phyloP scores from a whole-genome alignment of 2,329 filamentous ascomycete genomes.

The Saccharata proteae region DNA sequence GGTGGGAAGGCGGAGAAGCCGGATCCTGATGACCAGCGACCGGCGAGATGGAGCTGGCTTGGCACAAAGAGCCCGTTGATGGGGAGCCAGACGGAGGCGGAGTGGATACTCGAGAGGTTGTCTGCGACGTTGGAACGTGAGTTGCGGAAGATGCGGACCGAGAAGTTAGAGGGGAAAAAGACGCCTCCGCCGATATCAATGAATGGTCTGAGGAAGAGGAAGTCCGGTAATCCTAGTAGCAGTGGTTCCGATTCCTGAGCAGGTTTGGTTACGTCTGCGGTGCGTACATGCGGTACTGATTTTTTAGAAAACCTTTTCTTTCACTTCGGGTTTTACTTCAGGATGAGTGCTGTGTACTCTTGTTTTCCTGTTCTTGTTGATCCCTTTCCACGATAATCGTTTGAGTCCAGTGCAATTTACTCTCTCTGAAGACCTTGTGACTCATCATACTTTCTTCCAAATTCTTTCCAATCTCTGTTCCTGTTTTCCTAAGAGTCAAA shows the following conservation, averaged over 20 bases:
- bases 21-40: constrained; percentile 12
- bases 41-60: constrained; percentile 66
- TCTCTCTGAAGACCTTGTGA: no score
- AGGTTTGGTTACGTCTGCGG: neutral
- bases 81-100: constrained; percentile 53
- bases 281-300: neutral
- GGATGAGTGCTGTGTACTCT: no score
- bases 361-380: neutral
- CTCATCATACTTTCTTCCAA: no score
- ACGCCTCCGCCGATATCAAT: constrained; percentile 23
- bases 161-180: constrained; percentile 10
- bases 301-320: neutral
- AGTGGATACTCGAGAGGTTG: constrained; percentile 61
- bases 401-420: no score
- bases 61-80: constrained; percentile 57
- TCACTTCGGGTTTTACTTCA: no score
- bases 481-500: no score
- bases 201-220: constrained; percentile 12
- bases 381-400: neutral
- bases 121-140: constrained; percentile 40
- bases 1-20: constrained; percentile 18
- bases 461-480: no score
- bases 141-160: constrained; percentile 19
- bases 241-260: neutral
- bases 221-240: neutral